Conservation (phyloP, 306 rosid species). For the Abrus precatorius region DNA sequence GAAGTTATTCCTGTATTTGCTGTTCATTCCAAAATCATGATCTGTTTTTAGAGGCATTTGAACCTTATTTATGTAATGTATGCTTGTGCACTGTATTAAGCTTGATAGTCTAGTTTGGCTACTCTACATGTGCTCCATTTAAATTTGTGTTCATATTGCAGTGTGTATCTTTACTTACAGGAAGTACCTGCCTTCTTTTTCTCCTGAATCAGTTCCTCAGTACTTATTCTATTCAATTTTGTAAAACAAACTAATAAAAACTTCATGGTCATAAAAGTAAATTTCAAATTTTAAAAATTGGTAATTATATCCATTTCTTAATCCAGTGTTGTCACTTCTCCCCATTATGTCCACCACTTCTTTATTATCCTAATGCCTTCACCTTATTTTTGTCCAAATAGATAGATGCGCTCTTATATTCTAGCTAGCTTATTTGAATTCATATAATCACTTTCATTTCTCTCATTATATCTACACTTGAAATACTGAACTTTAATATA, state of each 20-base stretch:
- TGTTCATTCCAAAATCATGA: conserved; percentile 26
- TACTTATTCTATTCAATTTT: background rate
- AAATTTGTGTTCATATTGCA: conserved; percentile 21
- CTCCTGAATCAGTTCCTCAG: background rate
- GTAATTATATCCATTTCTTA: background rate
- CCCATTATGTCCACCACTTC: background rate
- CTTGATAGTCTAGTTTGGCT: conserved; percentile 15
- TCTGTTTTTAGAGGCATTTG: conserved; percentile 8
- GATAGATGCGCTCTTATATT: background rate
- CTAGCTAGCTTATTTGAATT: conserved; percentile 12
- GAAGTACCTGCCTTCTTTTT: background rate
- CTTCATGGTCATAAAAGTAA: background rate
- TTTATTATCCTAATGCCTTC: background rate
- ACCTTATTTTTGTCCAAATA: background rate
- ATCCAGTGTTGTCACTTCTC: background rate
- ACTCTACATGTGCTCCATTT: conserved; percentile 7
- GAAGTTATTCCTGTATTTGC: conserved; percentile 24
- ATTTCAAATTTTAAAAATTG: background rate
- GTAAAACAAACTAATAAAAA: background rate
- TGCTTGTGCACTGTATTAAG: conserved; percentile 29
- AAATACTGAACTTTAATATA: conserved; percentile 40
- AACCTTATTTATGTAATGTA: conserved; percentile 29
- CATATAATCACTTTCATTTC: conserved; percentile 2
- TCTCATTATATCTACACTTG: conserved; percentile 19
- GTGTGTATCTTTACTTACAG: conserved; percentile 16